Base-by-base conservation (phyloP, 768 basidiomycete species). In the Podaxis sp. region DNA sequence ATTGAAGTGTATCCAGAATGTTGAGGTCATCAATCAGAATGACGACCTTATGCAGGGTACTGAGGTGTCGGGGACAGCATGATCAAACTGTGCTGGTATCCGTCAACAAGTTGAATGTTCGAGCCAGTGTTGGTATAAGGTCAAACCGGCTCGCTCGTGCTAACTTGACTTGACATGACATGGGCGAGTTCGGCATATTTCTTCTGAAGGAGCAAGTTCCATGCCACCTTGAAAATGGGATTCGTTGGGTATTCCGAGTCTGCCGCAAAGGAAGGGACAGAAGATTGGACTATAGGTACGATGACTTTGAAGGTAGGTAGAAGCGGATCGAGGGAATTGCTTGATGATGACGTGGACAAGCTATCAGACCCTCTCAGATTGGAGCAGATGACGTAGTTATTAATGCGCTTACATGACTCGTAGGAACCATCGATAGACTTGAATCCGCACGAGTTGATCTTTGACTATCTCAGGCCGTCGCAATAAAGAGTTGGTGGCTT, bases 361-460 rank as follows among this genome's bases (percentile, higher is more conserved):
- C 39, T 57, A 44, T 7, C 42, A 28, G 8, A 33, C 17, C 0
- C 12, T 17, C 9, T 44, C 24, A 51, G 49, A 26, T 33, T 33
- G 49, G 28, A 28, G 28, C 13, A 0, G 30, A 28, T 17, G 28
- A n/a, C 12, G 3, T 3, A 2, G 17, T 17, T 17, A 33, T 28
- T 9, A 17, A 13, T 26, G 52, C 24, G 24, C 56, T 57, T n/a
- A 57, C 56, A 57, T n/a, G 19, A 57, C 22, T 4, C 42, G 40
- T 5, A 57, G 26, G 24, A 57, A 57, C 56, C 56, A 57, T 28
- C 40, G 39, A 33, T 57, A 57, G 6, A 57, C 42, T 28, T 42
- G 40, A 15, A 57, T 9, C 12, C 56, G 39, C 8, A 57, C 56
- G 8, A 40, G 33, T 15, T 44, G 56, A 6, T 57, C 24, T 28